Percentiles rank a stretch among this genome's conserved stretches.
Evolutionary conservation across 139 green algal genomes (phyloP).

Genomic region (Yamagishiella unicocca): DNA sequence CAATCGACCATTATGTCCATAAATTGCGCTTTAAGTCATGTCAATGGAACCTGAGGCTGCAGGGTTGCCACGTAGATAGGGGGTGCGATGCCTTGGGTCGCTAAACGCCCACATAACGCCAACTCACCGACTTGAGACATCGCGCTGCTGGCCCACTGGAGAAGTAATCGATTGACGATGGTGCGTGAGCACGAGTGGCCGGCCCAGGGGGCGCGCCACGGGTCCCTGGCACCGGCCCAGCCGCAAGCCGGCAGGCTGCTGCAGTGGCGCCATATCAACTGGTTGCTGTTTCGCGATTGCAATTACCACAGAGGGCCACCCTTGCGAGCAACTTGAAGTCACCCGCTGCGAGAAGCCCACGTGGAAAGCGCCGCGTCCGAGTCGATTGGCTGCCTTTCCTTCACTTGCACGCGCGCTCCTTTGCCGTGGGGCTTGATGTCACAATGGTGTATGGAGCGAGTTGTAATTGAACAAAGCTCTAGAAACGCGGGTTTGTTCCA

Average conservation of each 20-base stretch:
- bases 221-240: background rate
- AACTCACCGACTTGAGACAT: constrained; percentile 9
- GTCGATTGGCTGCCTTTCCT: background rate
- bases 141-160: background rate
- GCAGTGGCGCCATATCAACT: background rate
- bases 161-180: background rate
- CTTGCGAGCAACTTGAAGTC: background rate
- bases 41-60: too few relatives aligned
- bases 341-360: constrained; percentile 2
- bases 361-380: constrained; percentile 1
- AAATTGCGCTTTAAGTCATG: too few relatives aligned
- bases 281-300: background rate
- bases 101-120: background rate
- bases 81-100: too few relatives aligned
- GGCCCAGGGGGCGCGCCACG: background rate
- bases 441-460: too few relatives aligned
- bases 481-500: too few relatives aligned
- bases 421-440: too few relatives aligned
- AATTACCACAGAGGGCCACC: background rate
- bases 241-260: constrained; percentile 11
- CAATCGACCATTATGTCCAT: too few relatives aligned
- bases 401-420: too few relatives aligned
- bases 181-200: background rate
- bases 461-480: too few relatives aligned
- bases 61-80: background rate